Conservation (phyloP, 2,329 filamentous ascomycete genomes). For the Endocalyx cinctus region DNA sequence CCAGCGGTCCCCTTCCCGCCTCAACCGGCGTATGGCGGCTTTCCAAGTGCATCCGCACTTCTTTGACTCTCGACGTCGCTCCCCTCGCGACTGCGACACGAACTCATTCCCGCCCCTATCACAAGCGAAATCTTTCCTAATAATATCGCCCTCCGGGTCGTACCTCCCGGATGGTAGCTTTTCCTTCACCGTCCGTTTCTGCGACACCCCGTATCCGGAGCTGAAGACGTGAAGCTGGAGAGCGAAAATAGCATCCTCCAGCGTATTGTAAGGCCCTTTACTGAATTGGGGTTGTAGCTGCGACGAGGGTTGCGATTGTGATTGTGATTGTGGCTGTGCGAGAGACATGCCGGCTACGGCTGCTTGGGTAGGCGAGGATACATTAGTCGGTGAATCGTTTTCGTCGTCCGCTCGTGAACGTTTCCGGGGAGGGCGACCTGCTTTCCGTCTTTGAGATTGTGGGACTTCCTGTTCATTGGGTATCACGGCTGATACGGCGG, state of each 20-base stretch:
- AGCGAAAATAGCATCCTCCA: conserved; percentile 25
- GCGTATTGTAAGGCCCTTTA: conserved; percentile 21
- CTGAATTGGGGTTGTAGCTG: conserved; percentile 9
- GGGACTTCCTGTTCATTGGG: too few species aligned
- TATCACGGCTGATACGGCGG: too few species aligned
- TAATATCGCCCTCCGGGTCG: conserved; percentile 22
- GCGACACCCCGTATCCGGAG: conserved; percentile 26
- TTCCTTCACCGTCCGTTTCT: conserved; percentile 26
- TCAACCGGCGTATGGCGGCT: conserved; percentile 21
- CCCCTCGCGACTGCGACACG: conserved; percentile 24
- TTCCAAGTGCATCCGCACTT: conserved; percentile 26
- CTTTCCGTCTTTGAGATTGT: too few species aligned
- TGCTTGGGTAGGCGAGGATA: conserved; percentile 7
- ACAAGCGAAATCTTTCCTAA: conserved; percentile 25
- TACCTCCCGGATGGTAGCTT: conserved; percentile 26
- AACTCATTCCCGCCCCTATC: conserved; percentile 25
- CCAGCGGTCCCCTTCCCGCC: conserved; percentile 24
- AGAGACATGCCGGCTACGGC: too few species aligned
- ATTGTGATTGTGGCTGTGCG: conserved; percentile 1
- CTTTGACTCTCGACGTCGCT: conserved; percentile 22
- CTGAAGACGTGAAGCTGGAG: conserved; percentile 25
- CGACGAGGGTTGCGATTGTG: conserved; percentile 3
- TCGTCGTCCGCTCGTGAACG: too few species aligned
- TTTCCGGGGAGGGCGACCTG: too few species aligned
- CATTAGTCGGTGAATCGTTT: too few species aligned